These are phyloP conservation scores for Apiospora sp. DNA, from an alignment of 2,329 filamentous ascomycete genomes.

Conservation along the genomic window DNA sequence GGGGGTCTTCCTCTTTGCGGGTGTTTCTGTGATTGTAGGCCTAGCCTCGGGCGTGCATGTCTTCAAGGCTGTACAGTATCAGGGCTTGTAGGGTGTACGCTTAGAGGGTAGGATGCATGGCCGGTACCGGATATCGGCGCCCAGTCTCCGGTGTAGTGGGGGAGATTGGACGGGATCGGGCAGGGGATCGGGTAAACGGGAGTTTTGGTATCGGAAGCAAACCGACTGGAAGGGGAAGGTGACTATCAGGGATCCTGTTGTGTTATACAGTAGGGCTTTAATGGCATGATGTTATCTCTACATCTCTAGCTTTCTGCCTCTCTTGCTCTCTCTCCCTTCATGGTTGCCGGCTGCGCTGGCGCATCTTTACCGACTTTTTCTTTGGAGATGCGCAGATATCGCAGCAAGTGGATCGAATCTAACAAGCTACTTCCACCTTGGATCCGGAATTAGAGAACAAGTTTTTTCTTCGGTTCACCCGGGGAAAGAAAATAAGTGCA, in stretches of 20 bases:
- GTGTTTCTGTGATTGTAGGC: constrained; percentile 30
- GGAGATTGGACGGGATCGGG: constrained; percentile 12
- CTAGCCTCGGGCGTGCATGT: not conserved
- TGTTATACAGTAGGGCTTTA: constrained; percentile 5
- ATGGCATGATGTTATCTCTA: not conserved
- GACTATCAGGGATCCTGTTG: not conserved
- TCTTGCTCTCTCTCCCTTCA: not conserved
- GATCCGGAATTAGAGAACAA: not conserved
- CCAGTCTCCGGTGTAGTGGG: constrained; percentile 4
- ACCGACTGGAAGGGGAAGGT: constrained; percentile 19
- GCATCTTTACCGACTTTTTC: not conserved
- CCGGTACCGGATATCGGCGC: constrained; percentile 20
- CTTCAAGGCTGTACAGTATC: not conserved
- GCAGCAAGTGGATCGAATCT: constrained; percentile 2
- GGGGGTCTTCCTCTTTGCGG: constrained; percentile 33
- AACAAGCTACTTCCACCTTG: not conserved
- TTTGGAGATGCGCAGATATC: not conserved
- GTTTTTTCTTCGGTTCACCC: not conserved
- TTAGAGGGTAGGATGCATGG: not conserved
- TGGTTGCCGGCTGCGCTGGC: not conserved
- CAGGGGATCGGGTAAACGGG: constrained; percentile 2
- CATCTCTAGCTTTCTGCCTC: not conserved
- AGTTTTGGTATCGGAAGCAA: constrained; percentile 1
- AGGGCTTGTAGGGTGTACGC: not conserved
- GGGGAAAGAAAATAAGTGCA: not conserved